Conservation (phyloP, 768 basidiomycete genomes). For the Kwoniella dejecticola region DNA sequence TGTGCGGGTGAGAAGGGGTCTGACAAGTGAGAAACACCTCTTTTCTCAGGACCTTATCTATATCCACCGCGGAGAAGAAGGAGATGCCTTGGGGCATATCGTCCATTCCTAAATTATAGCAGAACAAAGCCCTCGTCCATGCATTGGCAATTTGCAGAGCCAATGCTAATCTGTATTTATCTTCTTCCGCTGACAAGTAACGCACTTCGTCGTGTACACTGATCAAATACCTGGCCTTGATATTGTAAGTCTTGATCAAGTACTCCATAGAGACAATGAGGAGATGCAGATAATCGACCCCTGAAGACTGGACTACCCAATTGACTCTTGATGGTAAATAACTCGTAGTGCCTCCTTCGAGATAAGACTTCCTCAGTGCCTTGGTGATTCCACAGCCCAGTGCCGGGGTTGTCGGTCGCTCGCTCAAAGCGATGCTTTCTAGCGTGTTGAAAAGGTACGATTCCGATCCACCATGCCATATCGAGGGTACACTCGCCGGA, state of each 20-base stretch:
- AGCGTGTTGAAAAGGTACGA: constrained; percentile 97
- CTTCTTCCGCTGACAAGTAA: constrained; percentile 84
- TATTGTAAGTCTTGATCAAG: constrained; percentile 75
- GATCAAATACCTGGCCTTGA: constrained; percentile 87
- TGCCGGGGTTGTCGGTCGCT: constrained; percentile 85
- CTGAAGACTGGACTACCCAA: constrained; percentile 98
- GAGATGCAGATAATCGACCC: constrained; percentile 96
- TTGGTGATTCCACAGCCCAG: constrained; percentile 91
- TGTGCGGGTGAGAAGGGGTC: constrained; percentile 82
- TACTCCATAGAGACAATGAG: constrained; percentile 94
- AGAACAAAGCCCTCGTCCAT: constrained; percentile 90
- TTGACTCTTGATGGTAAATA: constrained; percentile 97
- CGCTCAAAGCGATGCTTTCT: constrained; percentile 87
- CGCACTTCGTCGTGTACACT: constrained; percentile 97
- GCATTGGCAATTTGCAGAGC: constrained; percentile 93
- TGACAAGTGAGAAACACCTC: constrained; percentile 95
- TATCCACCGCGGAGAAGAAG: constrained; percentile 95
- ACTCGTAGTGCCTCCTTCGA: constrained; percentile 64
- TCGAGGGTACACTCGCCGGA: constrained; percentile 58
- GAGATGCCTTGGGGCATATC: constrained; percentile 93
- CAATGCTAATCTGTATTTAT: constrained; percentile 84
- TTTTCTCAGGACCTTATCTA: constrained; percentile 87
- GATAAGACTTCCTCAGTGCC: constrained; percentile 85
- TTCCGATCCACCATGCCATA: constrained; percentile 95
- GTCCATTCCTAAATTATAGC: constrained; percentile 90